These are phyloP conservation scores for Paspalum vaginatum DNA, from an alignment of 176 grass and related monocot genomes.

Conservation along the genomic window DNA sequence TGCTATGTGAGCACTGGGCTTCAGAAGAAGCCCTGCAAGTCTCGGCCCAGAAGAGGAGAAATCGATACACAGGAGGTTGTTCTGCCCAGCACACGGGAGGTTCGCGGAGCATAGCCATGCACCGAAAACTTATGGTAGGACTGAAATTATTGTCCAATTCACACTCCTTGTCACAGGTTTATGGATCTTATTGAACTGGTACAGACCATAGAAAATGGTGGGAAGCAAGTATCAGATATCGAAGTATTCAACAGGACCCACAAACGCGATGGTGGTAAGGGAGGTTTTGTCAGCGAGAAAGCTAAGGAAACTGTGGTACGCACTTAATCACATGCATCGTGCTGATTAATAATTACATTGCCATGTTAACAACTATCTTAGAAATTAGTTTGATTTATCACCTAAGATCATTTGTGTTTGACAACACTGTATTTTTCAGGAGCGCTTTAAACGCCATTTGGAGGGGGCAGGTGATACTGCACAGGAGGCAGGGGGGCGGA, in stretches of 20 bases:
- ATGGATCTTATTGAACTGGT: slow-evolving; percentile 30
- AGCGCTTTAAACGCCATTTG: slow-evolving; percentile 36
- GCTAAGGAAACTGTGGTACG: slow-evolving; percentile 38
- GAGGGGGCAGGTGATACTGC: slow-evolving; percentile 34
- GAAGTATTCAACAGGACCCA: slow-evolving; percentile 50
- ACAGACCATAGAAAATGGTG: slow-evolving; percentile 52
- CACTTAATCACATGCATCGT: slow-evolving; percentile 2
- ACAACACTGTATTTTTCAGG: slow-evolving; percentile 35
- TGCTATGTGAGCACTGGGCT: slow-evolving; percentile 54
- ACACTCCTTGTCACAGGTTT: slow-evolving; percentile 14
- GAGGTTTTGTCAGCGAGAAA: slow-evolving; percentile 44
- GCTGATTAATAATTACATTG: neutral
- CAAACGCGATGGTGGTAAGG: slow-evolving; percentile 40
- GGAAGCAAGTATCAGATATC: slow-evolving; percentile 43
- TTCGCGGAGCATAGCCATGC: slow-evolving; percentile 55
- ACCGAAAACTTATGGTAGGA: slow-evolving; percentile 52
- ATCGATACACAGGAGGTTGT: slow-evolving; percentile 48
- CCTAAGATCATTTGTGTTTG: neutral
- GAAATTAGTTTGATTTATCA: slow-evolving; percentile 12
- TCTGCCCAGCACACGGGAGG: slow-evolving; percentile 49
- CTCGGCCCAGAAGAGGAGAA: slow-evolving; percentile 47
- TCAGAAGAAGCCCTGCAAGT: slow-evolving; percentile 44
- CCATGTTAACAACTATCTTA: slow-evolving; percentile 4
- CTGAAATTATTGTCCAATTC: slow-evolving; percentile 9
- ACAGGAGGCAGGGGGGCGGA: slow-evolving; percentile 25